Conservation (phyloP, 371 early-diverging fungal genomes). For the Mucor ambiguus region DNA sequence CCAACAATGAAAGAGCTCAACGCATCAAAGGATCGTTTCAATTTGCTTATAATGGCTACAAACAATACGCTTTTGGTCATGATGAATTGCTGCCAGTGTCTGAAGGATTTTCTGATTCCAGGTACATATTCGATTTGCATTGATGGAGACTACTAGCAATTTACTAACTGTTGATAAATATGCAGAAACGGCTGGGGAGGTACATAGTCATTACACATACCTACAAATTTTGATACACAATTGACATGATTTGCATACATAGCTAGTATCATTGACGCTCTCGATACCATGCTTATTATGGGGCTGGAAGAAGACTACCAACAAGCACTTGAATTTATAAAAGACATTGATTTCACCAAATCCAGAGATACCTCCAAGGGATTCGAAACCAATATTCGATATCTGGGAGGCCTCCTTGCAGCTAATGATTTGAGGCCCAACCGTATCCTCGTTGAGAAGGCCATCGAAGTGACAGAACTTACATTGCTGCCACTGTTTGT, state of each 20-base stretch:
- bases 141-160: not conserved
- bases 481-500: slow-evolving; percentile 73
- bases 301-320: slow-evolving; percentile 74
- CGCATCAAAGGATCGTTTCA: slow-evolving; percentile 50
- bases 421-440: slow-evolving; percentile 67
- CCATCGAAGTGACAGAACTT: slow-evolving; percentile 33
- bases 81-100: slow-evolving; percentile 52
- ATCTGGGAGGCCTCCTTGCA: slow-evolving; percentile 73
- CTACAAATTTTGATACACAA: not conserved
- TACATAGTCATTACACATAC: not conserved
- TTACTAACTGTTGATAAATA: not conserved
- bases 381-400: slow-evolving; percentile 81
- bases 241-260: not conserved
- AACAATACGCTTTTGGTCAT: slow-evolving; percentile 46
- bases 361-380: slow-evolving; percentile 40
- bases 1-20: slow-evolving; percentile 6
- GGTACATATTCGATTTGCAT: slow-evolving; percentile 9
- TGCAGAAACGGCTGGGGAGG: slow-evolving; percentile 59
- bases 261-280: slow-evolving; percentile 80
- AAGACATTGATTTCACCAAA: slow-evolving; percentile 37
- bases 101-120: slow-evolving; percentile 36
- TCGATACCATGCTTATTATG: slow-evolving; percentile 88
- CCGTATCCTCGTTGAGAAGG: slow-evolving; percentile 50
- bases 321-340: slow-evolving; percentile 64
- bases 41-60: slow-evolving; percentile 75